Conservation (phyloP, 306 rosid species). For the Trifolium subterraneum region DNA sequence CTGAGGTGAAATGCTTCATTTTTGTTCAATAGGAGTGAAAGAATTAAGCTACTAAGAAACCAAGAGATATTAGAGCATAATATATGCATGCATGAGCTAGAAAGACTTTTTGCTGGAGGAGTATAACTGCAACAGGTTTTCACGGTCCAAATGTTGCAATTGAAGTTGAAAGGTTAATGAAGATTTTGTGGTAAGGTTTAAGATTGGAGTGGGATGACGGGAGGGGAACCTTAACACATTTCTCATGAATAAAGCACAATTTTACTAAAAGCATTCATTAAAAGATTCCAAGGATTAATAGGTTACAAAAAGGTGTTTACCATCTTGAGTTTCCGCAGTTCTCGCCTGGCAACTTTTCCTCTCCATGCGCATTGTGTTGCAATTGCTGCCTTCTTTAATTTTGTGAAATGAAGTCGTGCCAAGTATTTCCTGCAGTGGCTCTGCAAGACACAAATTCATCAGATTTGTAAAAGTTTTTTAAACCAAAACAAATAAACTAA, state of each 20-base stretch:
- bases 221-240: too few relatives aligned
- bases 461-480: conserved; percentile 24
- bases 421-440: conserved; percentile 70
- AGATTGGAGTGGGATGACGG: too few relatives aligned
- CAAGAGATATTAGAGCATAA: too few relatives aligned
- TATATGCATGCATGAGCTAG: too few relatives aligned
- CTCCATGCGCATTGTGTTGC: conserved; percentile 90
- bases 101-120: too few relatives aligned
- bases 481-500: conserved; percentile 40
- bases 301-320: conserved; percentile 46
- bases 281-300: background rate
- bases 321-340: conserved; percentile 83
- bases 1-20: too few relatives aligned
- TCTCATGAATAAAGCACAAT: background rate
- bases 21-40: too few relatives aligned
- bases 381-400: conserved; percentile 75
- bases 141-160: too few relatives aligned
- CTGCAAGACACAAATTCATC: conserved; percentile 54
- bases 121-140: too few relatives aligned
- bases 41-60: too few relatives aligned
- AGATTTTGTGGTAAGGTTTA: too few relatives aligned
- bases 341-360: conserved; percentile 82
- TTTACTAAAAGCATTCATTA: background rate
- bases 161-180: too few relatives aligned
- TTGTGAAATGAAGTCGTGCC: conserved; percentile 60